A percentile compares a stretch with the other conserved stretches of the same genome.
Conservation (phyloP, 208 protist genomes). For the Novymonas esmeraldas region DNA sequence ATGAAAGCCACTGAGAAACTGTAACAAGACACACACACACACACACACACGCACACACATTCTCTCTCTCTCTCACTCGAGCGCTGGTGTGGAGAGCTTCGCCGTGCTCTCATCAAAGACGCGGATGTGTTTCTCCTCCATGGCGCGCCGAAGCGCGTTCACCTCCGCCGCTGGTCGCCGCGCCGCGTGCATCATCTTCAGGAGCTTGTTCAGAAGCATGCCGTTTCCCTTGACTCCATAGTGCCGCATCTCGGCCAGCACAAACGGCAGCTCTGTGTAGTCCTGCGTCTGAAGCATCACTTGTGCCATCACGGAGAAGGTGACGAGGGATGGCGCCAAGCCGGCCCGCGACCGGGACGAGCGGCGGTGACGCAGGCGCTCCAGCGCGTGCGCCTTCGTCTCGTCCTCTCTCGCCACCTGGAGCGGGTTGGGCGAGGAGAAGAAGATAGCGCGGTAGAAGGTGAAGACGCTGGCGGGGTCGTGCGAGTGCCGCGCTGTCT, state of each 20-base stretch:
- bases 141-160: conserved; percentile 15
- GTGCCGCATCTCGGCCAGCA: conserved; percentile 66
- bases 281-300: conserved; percentile 33
- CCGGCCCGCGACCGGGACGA: conserved; percentile 4
- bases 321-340: conserved; percentile 45
- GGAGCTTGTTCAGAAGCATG: conserved; percentile 60
- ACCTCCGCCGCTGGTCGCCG: conserved; percentile 1
- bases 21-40: too few relatives aligned
- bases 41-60: too few relatives aligned
- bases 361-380: neutral
- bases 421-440: conserved; percentile 16
- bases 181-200: conserved; percentile 27
- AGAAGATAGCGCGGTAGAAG: conserved; percentile 60
- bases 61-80: neutral
- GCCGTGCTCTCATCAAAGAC: conserved; percentile 31
- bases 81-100: neutral
- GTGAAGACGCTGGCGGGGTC: conserved; percentile 71
- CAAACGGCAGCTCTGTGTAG: conserved; percentile 54
- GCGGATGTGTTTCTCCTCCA: conserved; percentile 31
- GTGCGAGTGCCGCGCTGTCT: conserved; percentile 55
- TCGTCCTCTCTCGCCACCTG: neutral
- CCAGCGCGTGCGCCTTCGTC: neutral
- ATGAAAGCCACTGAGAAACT: too few relatives aligned
- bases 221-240: conserved; percentile 53
- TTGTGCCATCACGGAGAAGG: conserved; percentile 75